Evolutionary conservation across 768 basidiomycete genomes (phyloP).

Genomic region (Tylopilus sp.): DNA sequence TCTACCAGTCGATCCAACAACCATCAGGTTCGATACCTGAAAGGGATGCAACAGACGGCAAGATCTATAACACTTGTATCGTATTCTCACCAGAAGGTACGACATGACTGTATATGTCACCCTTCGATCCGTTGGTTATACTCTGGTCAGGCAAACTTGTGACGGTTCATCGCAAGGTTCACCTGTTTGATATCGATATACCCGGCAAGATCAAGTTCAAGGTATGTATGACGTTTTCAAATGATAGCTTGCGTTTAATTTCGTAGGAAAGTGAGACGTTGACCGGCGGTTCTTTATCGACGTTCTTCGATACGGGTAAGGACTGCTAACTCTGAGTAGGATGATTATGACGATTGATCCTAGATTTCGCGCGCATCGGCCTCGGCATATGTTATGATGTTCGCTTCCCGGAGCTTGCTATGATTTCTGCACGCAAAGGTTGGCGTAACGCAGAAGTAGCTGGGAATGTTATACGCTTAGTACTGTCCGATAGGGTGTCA

Average conservation of each 20-base stretch:
- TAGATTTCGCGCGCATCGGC: conserved; percentile 96
- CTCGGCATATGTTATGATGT: conserved; percentile 97
- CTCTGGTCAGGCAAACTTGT: conserved; percentile 70
- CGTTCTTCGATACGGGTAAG: conserved; percentile 85
- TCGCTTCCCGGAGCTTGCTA: conserved; percentile 90
- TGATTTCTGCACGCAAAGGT: conserved; percentile 88
- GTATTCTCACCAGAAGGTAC: conserved; percentile 81
- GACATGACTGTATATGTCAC: not conserved
- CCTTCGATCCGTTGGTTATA: not conserved
- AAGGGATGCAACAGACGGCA: conserved; percentile 54
- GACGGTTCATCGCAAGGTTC: conserved; percentile 88
- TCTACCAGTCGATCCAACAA: not conserved
- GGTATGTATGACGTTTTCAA: conserved; percentile 36
- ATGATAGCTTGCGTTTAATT: conserved; percentile 1
- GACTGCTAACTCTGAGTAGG: not conserved
- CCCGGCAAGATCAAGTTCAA: conserved; percentile 89
- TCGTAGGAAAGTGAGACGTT: conserved; percentile 83
- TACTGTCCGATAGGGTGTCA: conserved; percentile 61
- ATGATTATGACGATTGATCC: not conserved
- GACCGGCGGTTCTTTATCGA: conserved; percentile 69
- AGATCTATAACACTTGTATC: conserved; percentile 90
- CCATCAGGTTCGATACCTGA: conserved; percentile 91
- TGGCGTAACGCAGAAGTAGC: not conserved
- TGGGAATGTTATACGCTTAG: not conserved
- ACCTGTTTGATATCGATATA: conserved; percentile 97